Evolutionary conservation across 2,329 filamentous ascomycete genomes (phyloP).

Genomic region (Cryphonectria parasitica): DNA sequence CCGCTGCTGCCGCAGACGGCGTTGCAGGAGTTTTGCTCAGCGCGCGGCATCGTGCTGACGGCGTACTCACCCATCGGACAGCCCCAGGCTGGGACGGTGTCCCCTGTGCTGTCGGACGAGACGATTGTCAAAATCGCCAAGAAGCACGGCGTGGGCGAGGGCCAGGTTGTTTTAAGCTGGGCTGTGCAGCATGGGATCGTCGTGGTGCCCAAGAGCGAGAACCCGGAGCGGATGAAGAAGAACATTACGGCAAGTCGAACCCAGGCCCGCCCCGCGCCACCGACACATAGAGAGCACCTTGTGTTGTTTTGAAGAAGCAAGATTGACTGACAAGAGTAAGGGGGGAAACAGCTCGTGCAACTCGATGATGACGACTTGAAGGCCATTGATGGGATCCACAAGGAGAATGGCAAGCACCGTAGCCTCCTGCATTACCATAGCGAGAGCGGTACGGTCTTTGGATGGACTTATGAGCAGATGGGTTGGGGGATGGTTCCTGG

Average conservation of each 20-base stretch:
- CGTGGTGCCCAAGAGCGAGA: constrained; percentile 28
- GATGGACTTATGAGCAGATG: constrained; percentile 27
- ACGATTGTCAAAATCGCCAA: constrained; percentile 33
- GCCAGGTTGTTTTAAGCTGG: constrained; percentile 25
- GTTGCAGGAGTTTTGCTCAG: constrained; percentile 61
- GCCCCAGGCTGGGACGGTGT: constrained; percentile 10
- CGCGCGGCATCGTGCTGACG: constrained; percentile 67
- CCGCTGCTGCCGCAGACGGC: constrained; percentile 56
- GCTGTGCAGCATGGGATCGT: constrained; percentile 23
- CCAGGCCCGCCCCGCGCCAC: background rate
- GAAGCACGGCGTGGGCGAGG: constrained; percentile 31
- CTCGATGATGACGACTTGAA: constrained; percentile 23
- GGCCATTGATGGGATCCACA: constrained; percentile 19
- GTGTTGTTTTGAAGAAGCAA: background rate
- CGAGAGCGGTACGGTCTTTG: constrained; percentile 16
- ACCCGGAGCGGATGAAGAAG: constrained; percentile 24
- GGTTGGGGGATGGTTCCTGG: constrained; percentile 20
- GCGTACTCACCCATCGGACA: constrained; percentile 61
- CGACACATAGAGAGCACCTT: background rate
- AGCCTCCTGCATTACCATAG: constrained; percentile 25
- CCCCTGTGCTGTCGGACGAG: constrained; percentile 29
- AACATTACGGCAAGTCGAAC: constrained; percentile 21
- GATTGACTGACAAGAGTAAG: background rate
- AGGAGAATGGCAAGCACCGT: constrained; percentile 24
- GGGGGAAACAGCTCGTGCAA: constrained; percentile 2